Evolutionary conservation across 257 asterid genomes (phyloP), one percentile per base, ranked within the genome.

Genomic region (Asclepias syriaca): DNA sequence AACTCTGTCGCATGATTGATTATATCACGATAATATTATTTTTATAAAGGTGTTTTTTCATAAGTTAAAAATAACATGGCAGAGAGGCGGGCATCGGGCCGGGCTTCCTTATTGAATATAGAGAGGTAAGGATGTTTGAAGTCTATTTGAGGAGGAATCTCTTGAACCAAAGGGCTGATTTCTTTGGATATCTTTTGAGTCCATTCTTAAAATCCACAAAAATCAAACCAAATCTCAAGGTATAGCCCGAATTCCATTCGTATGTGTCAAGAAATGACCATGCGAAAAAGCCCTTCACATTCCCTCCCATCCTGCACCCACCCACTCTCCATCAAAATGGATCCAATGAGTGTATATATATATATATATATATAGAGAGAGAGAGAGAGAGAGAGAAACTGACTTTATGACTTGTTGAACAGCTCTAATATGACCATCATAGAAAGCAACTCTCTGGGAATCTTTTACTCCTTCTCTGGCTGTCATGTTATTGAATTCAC

Each of bases 241-340:
- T 80, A 64, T 72, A 87, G 37, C 88, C 92, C 2, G 84, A 78
- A 0, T 1, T 37, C 93, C 93, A 85, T 61, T 83, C 87, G 46
- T 70, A 80, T 37, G 46, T 64, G 56, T 87, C 90, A 24, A 83
- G 37, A 56, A 81, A 83, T 4, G 88, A 72, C 90, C 93, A 83
- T 14, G 80, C 72, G 14, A 85, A 69, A n/a, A 80, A 85, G 0
- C 92, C 92, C 77, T 85, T 85, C 11, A 85, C 87, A 2, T 77
- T 73, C 15, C 78, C 89, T 2, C 87, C 83, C 3, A 76, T 22
- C 64, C 91, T 86, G 80, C 54, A 14, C 1, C 53, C 54, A 14
- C 1, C 53, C 53, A 49, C 18, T 3, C 18, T 4, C 29, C 19
- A 34, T 29, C 34, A 29, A 29, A 29, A 29, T 29, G 34, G 34